Evolutionary conservation across 192 early-diverging fungal species (phyloP).

Genomic region (Coemansia sp.): DNA sequence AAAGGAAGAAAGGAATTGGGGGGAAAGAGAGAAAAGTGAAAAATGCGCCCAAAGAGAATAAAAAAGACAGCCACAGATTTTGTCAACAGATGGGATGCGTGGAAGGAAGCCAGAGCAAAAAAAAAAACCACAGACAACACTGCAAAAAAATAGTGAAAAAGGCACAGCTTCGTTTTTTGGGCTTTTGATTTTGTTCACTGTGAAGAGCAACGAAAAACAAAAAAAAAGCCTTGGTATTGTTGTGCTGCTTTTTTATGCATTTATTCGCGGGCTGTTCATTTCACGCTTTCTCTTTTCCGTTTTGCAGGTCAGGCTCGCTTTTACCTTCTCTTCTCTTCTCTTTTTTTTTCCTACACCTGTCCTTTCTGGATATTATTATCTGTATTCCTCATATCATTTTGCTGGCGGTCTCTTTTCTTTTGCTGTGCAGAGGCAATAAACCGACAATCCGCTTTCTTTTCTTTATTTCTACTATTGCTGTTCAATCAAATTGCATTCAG

Average conservation of each 20-base stretch:
- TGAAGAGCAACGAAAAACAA: background rate
- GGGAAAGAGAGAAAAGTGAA: background rate
- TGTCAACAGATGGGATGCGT: background rate
- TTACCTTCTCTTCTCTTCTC: background rate
- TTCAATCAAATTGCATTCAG: constrained; percentile 9
- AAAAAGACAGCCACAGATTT: constrained; percentile 8
- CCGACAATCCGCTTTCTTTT: background rate
- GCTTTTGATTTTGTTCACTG: background rate
- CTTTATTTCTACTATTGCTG: background rate
- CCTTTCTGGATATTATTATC: constrained; percentile 7
- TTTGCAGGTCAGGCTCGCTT: constrained; percentile 8
- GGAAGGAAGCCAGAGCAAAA: background rate
- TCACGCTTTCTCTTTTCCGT: background rate
- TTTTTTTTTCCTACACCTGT: background rate
- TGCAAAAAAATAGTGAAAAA: background rate
- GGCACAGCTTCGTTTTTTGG: background rate
- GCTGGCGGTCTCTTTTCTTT: background rate
- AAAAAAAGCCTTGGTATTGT: background rate
- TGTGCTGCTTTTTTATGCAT: background rate
- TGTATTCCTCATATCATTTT: constrained; percentile 6
- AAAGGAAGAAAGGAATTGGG: background rate
- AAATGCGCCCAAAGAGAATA: background rate
- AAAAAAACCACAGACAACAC: background rate
- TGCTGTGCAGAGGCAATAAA: constrained; percentile 2
- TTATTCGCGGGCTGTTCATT: too few species aligned